Evolutionary conservation across 2,329 filamentous ascomycete species (phyloP).

Genomic region (Penicillium brasilianum): DNA sequence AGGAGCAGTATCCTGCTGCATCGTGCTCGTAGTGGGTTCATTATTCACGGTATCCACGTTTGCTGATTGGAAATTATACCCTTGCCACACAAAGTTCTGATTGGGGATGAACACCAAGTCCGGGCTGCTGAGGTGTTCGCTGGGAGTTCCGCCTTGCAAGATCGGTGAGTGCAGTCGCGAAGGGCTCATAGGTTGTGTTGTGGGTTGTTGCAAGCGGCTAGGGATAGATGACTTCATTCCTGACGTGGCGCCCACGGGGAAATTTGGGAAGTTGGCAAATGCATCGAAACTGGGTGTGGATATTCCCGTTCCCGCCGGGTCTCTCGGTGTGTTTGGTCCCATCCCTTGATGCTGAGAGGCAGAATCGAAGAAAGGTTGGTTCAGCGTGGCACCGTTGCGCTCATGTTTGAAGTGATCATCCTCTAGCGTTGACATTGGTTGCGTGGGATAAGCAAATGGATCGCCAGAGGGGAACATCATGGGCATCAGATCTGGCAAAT

Average conservation of each 20-base stretch:
- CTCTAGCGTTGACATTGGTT: conserved; percentile 55
- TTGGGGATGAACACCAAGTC: conserved; percentile 50
- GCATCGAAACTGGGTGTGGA: conserved; percentile 35
- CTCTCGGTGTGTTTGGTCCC: conserved; percentile 23
- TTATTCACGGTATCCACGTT: conserved; percentile 22
- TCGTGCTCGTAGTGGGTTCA: conserved; percentile 10
- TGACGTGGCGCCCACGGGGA: conserved; percentile 27
- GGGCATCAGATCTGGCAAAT: conserved; percentile 55
- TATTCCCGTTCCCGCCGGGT: conserved; percentile 24
- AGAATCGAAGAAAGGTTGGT: conserved; percentile 34
- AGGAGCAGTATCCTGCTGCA: conserved; percentile 30
- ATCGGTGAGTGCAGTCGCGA: conserved; percentile 42
- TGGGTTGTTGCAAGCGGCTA: conserved; percentile 36
- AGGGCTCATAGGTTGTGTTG: conserved; percentile 28
- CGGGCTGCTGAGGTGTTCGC: conserved; percentile 44
- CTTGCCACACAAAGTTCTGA: conserved; percentile 49
- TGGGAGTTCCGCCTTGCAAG: conserved; percentile 40
- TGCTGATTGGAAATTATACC: conserved; percentile 42
- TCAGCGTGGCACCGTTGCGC: conserved; percentile 16
- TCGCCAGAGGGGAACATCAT: conserved; percentile 59
- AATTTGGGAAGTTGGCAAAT: conserved; percentile 35
- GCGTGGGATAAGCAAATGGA: conserved; percentile 57
- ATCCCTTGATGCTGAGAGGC: conserved; percentile 24
- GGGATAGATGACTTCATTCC: conserved; percentile 37
- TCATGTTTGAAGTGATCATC: conserved; percentile 48